A percentile compares a stretch with the other conserved stretches of the same genome.
Conservation (phyloP, 2,329 filamentous ascomycete species). For the Akanthomyces uredinophilus region DNA sequence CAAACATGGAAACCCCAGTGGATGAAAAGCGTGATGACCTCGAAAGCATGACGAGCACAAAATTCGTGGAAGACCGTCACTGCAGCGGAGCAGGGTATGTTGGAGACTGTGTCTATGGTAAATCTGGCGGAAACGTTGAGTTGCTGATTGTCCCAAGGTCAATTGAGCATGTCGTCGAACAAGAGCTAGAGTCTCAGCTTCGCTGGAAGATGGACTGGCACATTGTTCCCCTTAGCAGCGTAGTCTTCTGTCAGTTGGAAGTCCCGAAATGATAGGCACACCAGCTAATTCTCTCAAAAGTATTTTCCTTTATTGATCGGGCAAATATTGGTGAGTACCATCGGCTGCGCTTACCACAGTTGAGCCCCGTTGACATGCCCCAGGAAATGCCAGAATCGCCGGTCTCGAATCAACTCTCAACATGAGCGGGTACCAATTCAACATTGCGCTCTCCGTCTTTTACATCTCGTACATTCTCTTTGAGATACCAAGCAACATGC, state of each 20-base stretch:
- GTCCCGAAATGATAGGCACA: background rate
- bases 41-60: background rate
- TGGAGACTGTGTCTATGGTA: too few relatives aligned
- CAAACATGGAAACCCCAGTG: background rate
- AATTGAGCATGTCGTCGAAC: background rate
- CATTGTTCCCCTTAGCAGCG: constrained; percentile 52
- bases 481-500: constrained; percentile 57
- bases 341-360: background rate
- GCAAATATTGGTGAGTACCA: constrained; percentile 56
- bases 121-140: background rate
- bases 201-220: constrained; percentile 54
- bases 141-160: background rate
- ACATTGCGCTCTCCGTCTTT: constrained; percentile 55
- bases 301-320: constrained; percentile 63
- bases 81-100: background rate
- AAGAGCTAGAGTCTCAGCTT: constrained; percentile 26
- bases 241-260: constrained; percentile 42
- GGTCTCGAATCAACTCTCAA: constrained; percentile 52
- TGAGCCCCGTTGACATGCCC: background rate
- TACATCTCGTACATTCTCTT: constrained; percentile 63
- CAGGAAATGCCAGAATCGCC: constrained; percentile 55
- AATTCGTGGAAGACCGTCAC: background rate
- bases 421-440: constrained; percentile 55
- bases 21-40: background rate
- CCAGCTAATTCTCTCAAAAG: background rate